Evolutionary conservation across 106 monocot genomes (phyloP).

Genomic region (Dioscorea alata): DNA sequence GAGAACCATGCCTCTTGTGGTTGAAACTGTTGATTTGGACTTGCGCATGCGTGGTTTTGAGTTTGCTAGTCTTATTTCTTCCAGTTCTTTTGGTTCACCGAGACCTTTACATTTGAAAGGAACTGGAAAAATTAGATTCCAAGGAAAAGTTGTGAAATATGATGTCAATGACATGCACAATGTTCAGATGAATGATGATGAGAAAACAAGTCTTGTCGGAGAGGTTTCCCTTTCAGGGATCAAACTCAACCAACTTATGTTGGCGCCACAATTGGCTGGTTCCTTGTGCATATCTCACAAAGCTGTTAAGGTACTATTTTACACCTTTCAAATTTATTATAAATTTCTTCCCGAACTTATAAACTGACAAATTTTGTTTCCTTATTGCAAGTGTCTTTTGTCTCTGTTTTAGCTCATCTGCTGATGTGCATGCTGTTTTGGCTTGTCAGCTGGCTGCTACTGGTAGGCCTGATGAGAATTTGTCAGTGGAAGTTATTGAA

Average conservation of each 20-base stretch:
- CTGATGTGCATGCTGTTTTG: slow-evolving; percentile 2
- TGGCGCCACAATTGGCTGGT: slow-evolving; percentile 88
- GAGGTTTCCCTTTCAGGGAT: slow-evolving; percentile 88
- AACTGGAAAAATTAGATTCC: slow-evolving; percentile 84
- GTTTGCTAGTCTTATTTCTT: slow-evolving; percentile 68
- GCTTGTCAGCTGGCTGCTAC: slow-evolving; percentile 68
- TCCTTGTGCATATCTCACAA: slow-evolving; percentile 64
- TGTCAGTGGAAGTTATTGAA: slow-evolving; percentile 63
- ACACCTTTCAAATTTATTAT: too few species aligned
- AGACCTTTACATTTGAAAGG: slow-evolving; percentile 86
- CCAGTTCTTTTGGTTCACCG: slow-evolving; percentile 68
- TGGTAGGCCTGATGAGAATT: slow-evolving; percentile 91
- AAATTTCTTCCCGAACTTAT: too few species aligned
- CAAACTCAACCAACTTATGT: slow-evolving; percentile 86
- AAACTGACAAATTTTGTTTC: too few species aligned
- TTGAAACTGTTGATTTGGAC: slow-evolving; percentile 91
- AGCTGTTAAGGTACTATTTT: slow-evolving; percentile 53
- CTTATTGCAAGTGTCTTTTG: too few species aligned
- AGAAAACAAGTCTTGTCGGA: slow-evolving; percentile 54
- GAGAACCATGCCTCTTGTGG: slow-evolving; percentile 45
- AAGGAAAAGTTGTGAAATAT: slow-evolving; percentile 64
- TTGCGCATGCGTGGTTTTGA: slow-evolving; percentile 92
- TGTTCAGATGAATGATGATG: slow-evolving; percentile 14
- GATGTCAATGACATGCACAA: slow-evolving; percentile 10
- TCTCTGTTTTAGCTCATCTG: too few species aligned